Conservation (phyloP, 306 rosid genomes). For the Quercus bicolor region DNA sequence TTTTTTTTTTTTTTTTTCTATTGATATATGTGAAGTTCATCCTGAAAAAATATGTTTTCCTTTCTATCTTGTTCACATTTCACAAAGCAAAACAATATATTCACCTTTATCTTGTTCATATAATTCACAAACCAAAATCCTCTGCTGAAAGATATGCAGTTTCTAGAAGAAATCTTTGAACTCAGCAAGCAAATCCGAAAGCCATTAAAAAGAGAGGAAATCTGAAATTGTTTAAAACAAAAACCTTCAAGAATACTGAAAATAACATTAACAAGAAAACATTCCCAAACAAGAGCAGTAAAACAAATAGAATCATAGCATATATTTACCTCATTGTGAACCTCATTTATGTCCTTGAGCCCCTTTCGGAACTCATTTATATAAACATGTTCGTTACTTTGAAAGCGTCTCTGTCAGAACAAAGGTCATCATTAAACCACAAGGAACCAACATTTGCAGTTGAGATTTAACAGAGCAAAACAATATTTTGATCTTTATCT, state of each 20-base stretch:
- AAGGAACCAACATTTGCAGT: constrained; percentile 6
- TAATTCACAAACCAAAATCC: constrained; percentile 21
- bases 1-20: no score
- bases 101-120: constrained; percentile 95
- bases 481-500: constrained; percentile 69
- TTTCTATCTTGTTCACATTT: no score
- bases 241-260: constrained; percentile 1
- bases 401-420: constrained; percentile 71
- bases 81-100: neutral
- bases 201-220: constrained; percentile 67
- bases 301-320: neutral
- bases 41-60: no score
- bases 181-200: constrained; percentile 80
- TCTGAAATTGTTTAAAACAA: constrained; percentile 35
- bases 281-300: neutral
- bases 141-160: constrained; percentile 32
- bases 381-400: constrained; percentile 77
- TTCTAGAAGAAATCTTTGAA: constrained; percentile 91
- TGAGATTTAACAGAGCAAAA: constrained; percentile 6
- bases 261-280: neutral
- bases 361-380: constrained; percentile 94
- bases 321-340: constrained; percentile 69
- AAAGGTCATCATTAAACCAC: constrained; percentile 14
- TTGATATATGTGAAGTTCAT: no score
- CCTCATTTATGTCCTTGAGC: constrained; percentile 85